Evolutionary conservation across 805 yeast genomes (phyloP), one percentile per base, ranked within the genome.

Genomic region (Candida chauliodis): DNA sequence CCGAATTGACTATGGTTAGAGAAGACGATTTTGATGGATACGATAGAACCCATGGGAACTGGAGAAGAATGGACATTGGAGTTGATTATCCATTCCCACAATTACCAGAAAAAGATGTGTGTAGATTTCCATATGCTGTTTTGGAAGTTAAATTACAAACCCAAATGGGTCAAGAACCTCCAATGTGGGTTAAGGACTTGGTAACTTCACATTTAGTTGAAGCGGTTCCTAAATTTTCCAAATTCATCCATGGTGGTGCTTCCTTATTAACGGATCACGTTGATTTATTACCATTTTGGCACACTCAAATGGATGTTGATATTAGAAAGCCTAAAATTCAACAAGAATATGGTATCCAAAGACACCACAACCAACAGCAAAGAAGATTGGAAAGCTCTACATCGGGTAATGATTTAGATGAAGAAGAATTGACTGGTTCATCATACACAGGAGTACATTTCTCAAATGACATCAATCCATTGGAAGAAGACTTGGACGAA

Each of bases 41-140:
- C 42, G 91, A 89, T 57, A 79, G 99, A 61, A 87, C 98, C 2
- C 73, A 86, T 49, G 83, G 82, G 28, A 93, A 93, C 64, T 93
- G 99, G 99, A 82, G 99, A 68, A 80, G 99, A 65, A 89, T 82
- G 82, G 99, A 93, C 61, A 93, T 93, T 57, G 99, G 99, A 34
- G 93, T 93, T 24, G 96, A 93, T 63, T 93, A 79, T 78, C 99
- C 99, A 30, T 93, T 93, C 61, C 63, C 69, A 38, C 96, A 91
- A 62, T 71, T 93, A 40, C 79, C 90, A 3, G 91, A 84, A 29
- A 72, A 74, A 44, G 99, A 93, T 56, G 78, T 86, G 36, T 91
- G 91, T 56, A 75, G 96, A 52, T 93, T 93, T 67, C 99, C 99
- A 3, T 93, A 93, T 61, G 99, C 99, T 1, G 96, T 93, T 29